phyloP scores from a whole-genome alignment of 305 asterid species.

The Fraxinus angustifolia region DNA sequence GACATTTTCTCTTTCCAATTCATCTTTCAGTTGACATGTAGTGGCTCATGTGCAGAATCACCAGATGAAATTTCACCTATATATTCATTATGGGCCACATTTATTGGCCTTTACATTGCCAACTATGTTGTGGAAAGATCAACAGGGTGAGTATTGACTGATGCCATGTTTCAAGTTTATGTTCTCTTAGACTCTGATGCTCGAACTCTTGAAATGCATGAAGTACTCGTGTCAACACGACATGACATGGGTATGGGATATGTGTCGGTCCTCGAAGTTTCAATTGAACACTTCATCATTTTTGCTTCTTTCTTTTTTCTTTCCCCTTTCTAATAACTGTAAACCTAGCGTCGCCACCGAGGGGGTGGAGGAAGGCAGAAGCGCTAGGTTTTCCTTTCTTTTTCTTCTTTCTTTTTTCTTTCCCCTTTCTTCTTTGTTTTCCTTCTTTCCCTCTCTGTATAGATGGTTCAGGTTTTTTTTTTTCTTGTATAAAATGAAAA shows the following conservation, averaged over 20 bases:
- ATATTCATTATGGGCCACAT: conserved; percentile 98
- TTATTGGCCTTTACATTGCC: conserved; percentile 97
- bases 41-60: conserved; percentile 78
- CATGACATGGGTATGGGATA: not conserved
- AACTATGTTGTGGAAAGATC: conserved; percentile 98
- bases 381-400: too few relatives aligned
- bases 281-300: not conserved
- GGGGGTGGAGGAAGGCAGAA: too few relatives aligned
- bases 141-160: conserved; percentile 68
- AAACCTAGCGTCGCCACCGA: too few relatives aligned
- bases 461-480: too few relatives aligned
- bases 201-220: not conserved
- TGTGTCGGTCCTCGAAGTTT: not conserved
- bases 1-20: conserved; percentile 17
- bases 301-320: too few relatives aligned
- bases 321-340: too few relatives aligned
- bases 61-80: conserved; percentile 91
- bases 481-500: too few relatives aligned
- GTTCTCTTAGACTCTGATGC: not conserved
- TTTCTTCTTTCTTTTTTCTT: too few relatives aligned
- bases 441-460: too few relatives aligned
- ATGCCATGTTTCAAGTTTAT: conserved; percentile 14
- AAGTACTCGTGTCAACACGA: not conserved
- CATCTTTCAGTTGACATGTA: conserved; percentile 64
- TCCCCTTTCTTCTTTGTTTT: too few relatives aligned